A percentile compares a stretch with the other conserved stretches of the same genome.
Conservation (phyloP, 2,329 filamentous ascomycete genomes). For the Fusarium algeriense region DNA sequence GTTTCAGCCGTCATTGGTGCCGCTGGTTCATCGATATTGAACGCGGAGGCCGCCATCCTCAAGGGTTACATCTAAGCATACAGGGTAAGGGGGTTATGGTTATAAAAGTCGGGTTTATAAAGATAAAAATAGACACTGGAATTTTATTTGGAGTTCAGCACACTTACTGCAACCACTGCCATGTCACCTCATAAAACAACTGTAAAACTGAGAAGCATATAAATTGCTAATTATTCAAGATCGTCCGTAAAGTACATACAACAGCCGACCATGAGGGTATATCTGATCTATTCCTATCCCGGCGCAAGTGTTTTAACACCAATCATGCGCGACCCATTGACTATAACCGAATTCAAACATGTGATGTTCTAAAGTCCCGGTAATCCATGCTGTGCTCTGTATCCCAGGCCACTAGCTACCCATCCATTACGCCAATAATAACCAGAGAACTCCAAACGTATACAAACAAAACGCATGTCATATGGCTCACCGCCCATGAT, state of each 20-base stretch:
- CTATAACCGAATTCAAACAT: constrained; percentile 29
- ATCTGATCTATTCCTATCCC: constrained; percentile 32
- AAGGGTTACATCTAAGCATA: constrained; percentile 79
- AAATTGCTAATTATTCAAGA: constrained; percentile 31
- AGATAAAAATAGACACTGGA: constrained; percentile 11
- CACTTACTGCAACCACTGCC: background rate
- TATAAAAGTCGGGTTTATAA: constrained; percentile 12
- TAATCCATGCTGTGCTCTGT: constrained; percentile 32
- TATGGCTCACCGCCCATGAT: constrained; percentile 13
- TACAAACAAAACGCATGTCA: constrained; percentile 32
- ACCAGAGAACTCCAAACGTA: constrained; percentile 30
- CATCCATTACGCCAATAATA: constrained; percentile 24
- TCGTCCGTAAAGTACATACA: constrained; percentile 18
- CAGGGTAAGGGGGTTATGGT: background rate
- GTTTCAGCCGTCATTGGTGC: constrained; percentile 85
- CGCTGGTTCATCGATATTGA: constrained; percentile 94
- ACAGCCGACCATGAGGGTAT: constrained; percentile 37
- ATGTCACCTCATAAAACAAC: background rate
- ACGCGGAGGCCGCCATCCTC: constrained; percentile 90
- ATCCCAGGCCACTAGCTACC: constrained; percentile 19
- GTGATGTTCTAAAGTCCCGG: constrained; percentile 25
- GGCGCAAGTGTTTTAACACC: constrained; percentile 21
- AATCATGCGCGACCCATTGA: constrained; percentile 17
- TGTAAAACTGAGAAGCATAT: background rate
- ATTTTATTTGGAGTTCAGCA: constrained; percentile 5